phyloP scores from a whole-genome alignment of 371 early-diverging fungal genomes.

The Mucor indicus region DNA sequence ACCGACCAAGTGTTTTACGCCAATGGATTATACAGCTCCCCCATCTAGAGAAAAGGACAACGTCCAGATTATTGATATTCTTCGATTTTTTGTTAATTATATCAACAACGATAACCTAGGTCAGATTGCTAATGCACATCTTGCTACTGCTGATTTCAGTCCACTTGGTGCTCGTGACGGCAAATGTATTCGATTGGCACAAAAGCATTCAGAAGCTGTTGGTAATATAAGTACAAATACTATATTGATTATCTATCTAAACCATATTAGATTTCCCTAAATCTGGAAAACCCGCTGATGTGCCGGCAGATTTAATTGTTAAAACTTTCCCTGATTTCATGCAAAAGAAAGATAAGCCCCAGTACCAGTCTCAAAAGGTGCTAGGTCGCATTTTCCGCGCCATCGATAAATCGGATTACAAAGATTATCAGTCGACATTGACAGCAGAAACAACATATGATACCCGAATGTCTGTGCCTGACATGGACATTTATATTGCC shows the following conservation, averaged over 20 bases:
- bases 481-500: slow-evolving; percentile 54
- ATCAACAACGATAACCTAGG: slow-evolving; percentile 75
- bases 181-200: slow-evolving; percentile 61
- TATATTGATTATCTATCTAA: background rate
- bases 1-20: slow-evolving; percentile 38
- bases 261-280: slow-evolving; percentile 48
- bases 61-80: slow-evolving; percentile 54
- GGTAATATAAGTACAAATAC: slow-evolving; percentile 18
- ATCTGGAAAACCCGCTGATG: slow-evolving; percentile 42
- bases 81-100: slow-evolving; percentile 74
- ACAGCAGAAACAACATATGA: slow-evolving; percentile 34
- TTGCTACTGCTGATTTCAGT: slow-evolving; percentile 64
- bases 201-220: slow-evolving; percentile 58
- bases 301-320: slow-evolving; percentile 44
- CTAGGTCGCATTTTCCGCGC: slow-evolving; percentile 64
- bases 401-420: slow-evolving; percentile 40
- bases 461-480: slow-evolving; percentile 43
- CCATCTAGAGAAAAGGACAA: slow-evolving; percentile 30
- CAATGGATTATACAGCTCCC: slow-evolving; percentile 63
- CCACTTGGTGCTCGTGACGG: slow-evolving; percentile 46
- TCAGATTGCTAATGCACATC: slow-evolving; percentile 72
- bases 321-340: slow-evolving; percentile 77
- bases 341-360: slow-evolving; percentile 60
- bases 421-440: slow-evolving; percentile 27
- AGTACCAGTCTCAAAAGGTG: slow-evolving; percentile 59